Conservation (phyloP, 352 stramenopile genomes). For the Detonula confervacea region DNA sequence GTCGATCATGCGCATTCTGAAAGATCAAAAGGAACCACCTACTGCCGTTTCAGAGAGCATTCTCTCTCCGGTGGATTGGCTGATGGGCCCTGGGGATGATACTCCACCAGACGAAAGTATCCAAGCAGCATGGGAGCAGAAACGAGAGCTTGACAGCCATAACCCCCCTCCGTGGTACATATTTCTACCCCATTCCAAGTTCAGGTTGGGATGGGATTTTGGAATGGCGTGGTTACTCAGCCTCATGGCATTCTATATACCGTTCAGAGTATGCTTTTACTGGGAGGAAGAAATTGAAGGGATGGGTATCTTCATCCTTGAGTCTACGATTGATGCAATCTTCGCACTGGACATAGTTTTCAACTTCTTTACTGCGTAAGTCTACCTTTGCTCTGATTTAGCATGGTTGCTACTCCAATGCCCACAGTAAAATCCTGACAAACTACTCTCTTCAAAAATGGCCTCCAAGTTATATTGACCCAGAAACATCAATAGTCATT, state of each 20-base stretch:
- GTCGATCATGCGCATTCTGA: slow-evolving; percentile 10
- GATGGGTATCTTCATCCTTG: slow-evolving; percentile 18
- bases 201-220: slow-evolving; percentile 33
- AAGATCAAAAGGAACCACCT: background rate
- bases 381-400: too few relatives aligned
- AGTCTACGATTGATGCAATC: slow-evolving; percentile 22
- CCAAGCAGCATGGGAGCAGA: slow-evolving; percentile 5
- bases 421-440: too few relatives aligned
- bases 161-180: slow-evolving; percentile 29
- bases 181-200: slow-evolving; percentile 28
- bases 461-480: slow-evolving; percentile 58
- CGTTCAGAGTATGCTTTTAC: slow-evolving; percentile 56
- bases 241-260: slow-evolving; percentile 58
- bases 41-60: background rate
- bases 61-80: slow-evolving; percentile 22
- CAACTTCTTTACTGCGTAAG: slow-evolving; percentile 72
- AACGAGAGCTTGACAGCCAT: slow-evolving; percentile 9
- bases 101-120: background rate
- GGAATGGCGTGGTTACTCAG: slow-evolving; percentile 41
- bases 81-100: slow-evolving; percentile 8
- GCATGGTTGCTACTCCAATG: too few relatives aligned
- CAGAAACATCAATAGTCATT: slow-evolving; percentile 30
- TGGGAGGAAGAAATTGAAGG: slow-evolving; percentile 45
- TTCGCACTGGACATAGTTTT: slow-evolving; percentile 69
- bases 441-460: too few relatives aligned